Evolutionary conservation across 2,329 filamentous ascomycete species (phyloP).

Genomic region (Cephalotrichum gorgonifer): DNA sequence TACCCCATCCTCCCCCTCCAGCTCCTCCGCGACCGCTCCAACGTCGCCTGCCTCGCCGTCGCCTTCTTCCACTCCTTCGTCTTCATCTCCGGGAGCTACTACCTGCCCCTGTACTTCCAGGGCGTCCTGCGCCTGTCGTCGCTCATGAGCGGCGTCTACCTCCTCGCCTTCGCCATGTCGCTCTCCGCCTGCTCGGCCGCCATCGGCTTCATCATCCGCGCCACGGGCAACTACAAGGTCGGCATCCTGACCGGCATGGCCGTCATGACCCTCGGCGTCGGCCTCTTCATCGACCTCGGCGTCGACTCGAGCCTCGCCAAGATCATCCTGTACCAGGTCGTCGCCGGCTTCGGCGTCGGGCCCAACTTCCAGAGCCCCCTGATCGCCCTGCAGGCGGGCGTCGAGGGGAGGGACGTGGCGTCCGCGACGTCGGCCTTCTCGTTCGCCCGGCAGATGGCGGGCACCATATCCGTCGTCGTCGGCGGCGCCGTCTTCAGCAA

Average conservation of each 20-base stretch:
- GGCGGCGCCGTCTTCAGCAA: slow-evolving; percentile 77
- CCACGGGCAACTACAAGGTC: slow-evolving; percentile 55
- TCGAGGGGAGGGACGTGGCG: slow-evolving; percentile 54
- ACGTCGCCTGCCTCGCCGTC: slow-evolving; percentile 52
- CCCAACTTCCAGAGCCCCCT: slow-evolving; percentile 61
- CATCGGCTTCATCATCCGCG: slow-evolving; percentile 47
- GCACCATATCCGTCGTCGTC: slow-evolving; percentile 57
- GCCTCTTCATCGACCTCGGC: slow-evolving; percentile 52
- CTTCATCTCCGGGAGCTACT: slow-evolving; percentile 72
- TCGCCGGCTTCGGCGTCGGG: slow-evolving; percentile 54
- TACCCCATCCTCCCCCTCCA: slow-evolving; percentile 67
- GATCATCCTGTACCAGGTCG: slow-evolving; percentile 50
- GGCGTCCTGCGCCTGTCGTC: slow-evolving; percentile 58
- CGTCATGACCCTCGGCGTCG: slow-evolving; percentile 54
- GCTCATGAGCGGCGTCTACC: slow-evolving; percentile 62
- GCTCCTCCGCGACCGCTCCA: slow-evolving; percentile 52
- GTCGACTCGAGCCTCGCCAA: slow-evolving; percentile 42
- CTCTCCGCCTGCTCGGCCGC: slow-evolving; percentile 52
- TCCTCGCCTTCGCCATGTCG: slow-evolving; percentile 60
- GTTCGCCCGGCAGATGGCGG: slow-evolving; percentile 60
- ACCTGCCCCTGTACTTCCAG: slow-evolving; percentile 79
- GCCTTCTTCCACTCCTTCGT: slow-evolving; percentile 66
- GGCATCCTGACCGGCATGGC: slow-evolving; percentile 49
- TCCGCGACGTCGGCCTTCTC: slow-evolving; percentile 57
- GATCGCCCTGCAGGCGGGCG: slow-evolving; percentile 55